Conservation (phyloP, 352 stramenopile species). For the Phytophthora fragariaefolia region DNA sequence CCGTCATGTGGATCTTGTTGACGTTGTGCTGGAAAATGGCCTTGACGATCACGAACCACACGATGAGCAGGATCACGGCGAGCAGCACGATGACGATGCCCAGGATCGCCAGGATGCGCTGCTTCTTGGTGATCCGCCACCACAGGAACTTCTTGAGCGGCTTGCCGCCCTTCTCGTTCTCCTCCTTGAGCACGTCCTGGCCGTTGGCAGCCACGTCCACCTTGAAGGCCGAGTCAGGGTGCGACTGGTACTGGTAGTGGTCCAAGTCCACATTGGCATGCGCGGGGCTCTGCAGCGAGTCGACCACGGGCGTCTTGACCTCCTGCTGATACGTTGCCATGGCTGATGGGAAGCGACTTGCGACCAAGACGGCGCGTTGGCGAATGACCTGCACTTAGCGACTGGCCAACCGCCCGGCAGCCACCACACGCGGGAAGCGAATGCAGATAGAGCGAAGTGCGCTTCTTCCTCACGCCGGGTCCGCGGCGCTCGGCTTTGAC, state of each 20-base stretch:
- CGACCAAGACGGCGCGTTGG: slow-evolving; percentile 30
- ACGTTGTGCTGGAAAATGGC: slow-evolving; percentile 66
- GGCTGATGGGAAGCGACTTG: slow-evolving; percentile 4
- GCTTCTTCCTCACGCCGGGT: slow-evolving; percentile 32
- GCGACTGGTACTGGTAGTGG: slow-evolving; percentile 40
- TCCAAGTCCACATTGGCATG: slow-evolving; percentile 30
- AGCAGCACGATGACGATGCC: slow-evolving; percentile 44
- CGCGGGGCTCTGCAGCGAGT: slow-evolving; percentile 34
- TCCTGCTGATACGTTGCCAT: slow-evolving; percentile 37
- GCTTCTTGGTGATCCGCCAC: slow-evolving; percentile 62
- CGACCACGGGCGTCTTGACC: slow-evolving; percentile 34
- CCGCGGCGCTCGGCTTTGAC: slow-evolving; percentile 3
- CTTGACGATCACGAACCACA: slow-evolving; percentile 61
- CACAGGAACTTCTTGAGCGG: slow-evolving; percentile 56
- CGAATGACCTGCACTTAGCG: slow-evolving; percentile 34
- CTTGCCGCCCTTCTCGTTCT: slow-evolving; percentile 29
- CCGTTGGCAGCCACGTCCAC: slow-evolving; percentile 30
- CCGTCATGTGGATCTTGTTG: slow-evolving; percentile 59
- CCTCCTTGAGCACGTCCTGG: slow-evolving; percentile 36
- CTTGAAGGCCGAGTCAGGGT: slow-evolving; percentile 40
- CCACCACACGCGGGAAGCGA: not conserved
- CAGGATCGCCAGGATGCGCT: slow-evolving; percentile 56
- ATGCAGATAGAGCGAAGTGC: not conserved
- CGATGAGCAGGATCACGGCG: slow-evolving; percentile 62
- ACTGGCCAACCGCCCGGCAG: no score